These are phyloP conservation scores for Termitomyces sp. DNA, from an alignment of 768 basidiomycete species.

Conservation along the genomic window DNA sequence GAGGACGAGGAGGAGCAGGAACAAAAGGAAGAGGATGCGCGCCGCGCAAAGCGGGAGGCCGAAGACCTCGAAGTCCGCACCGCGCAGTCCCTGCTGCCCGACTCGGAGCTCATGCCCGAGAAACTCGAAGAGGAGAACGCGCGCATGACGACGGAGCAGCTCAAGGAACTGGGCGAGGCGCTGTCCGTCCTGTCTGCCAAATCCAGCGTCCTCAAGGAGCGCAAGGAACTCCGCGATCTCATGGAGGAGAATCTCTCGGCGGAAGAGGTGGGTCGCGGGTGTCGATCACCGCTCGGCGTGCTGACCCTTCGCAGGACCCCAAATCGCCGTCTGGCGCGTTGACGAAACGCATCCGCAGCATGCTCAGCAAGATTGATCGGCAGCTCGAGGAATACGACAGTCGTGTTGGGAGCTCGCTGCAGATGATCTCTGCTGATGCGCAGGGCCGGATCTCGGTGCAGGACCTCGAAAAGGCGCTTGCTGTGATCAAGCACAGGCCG, in stretches of 20 bases:
- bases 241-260: constrained; percentile 92
- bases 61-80: constrained; percentile 74
- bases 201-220: constrained; percentile 93
- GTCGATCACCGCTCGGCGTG: too few relatives aligned
- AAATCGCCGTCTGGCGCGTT: constrained; percentile 81
- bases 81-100: constrained; percentile 81
- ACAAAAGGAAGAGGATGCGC: constrained; percentile 89
- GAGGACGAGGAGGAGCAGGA: constrained; percentile 99
- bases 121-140: constrained; percentile 60
- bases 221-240: constrained; percentile 83
- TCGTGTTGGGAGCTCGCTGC: constrained; percentile 77
- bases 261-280: constrained; percentile 76
- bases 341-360: constrained; percentile 91
- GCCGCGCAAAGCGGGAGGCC: constrained; percentile 76
- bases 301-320: constrained; percentile 47
- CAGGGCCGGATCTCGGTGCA: constrained; percentile 86
- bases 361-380: constrained; percentile 92
- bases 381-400: constrained; percentile 91
- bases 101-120: constrained; percentile 79
- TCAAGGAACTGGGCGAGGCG: constrained; percentile 91
- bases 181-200: constrained; percentile 88
- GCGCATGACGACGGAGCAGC: constrained; percentile 96
- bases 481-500: constrained; percentile 91
- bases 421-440: constrained; percentile 80
- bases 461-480: constrained; percentile 86